These are phyloP conservation scores for Trypethelium eluteriae DNA, from an alignment of 495 filamentous ascomycete species.

Conservation along the genomic window DNA sequence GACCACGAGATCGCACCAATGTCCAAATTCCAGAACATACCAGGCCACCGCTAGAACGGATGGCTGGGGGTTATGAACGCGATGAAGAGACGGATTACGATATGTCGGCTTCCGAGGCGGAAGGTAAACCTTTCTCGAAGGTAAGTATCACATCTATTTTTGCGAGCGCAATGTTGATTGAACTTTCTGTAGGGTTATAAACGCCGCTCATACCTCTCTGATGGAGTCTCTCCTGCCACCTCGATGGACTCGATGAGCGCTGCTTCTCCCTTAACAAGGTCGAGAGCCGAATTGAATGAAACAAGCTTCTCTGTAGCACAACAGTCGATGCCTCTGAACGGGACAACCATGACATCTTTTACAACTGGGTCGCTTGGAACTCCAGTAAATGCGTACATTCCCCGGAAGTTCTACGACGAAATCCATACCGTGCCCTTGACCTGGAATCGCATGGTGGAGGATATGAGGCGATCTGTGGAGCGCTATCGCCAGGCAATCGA, in stretches of 20 bases:
- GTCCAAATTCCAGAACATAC: constrained; percentile 85
- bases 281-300: constrained; percentile 28
- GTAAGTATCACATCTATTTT: background rate
- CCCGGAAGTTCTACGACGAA: constrained; percentile 80
- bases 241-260: constrained; percentile 83
- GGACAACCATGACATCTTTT: constrained; percentile 60
- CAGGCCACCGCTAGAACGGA: constrained; percentile 82
- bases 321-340: constrained; percentile 46
- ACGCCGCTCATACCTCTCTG: constrained; percentile 57
- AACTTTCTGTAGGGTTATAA: constrained; percentile 38
- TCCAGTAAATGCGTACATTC: constrained; percentile 51
- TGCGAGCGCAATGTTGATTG: background rate
- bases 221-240: constrained; percentile 77
- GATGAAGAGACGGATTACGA: constrained; percentile 60
- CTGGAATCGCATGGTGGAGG: constrained; percentile 81
- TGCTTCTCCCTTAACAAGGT: constrained; percentile 42
- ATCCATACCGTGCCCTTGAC: constrained; percentile 64
- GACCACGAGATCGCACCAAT: constrained; percentile 79
- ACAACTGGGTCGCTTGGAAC: background rate
- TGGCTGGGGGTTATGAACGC: constrained; percentile 71
- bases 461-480: constrained; percentile 83
- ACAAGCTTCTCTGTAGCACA: constrained; percentile 43
- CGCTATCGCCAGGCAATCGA: constrained; percentile 77
- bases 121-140: constrained; percentile 57
- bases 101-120: constrained; percentile 82